Base-by-base conservation (phyloP, 2,329 filamentous ascomycete genomes). In the Verticillium klebahnii region DNA sequence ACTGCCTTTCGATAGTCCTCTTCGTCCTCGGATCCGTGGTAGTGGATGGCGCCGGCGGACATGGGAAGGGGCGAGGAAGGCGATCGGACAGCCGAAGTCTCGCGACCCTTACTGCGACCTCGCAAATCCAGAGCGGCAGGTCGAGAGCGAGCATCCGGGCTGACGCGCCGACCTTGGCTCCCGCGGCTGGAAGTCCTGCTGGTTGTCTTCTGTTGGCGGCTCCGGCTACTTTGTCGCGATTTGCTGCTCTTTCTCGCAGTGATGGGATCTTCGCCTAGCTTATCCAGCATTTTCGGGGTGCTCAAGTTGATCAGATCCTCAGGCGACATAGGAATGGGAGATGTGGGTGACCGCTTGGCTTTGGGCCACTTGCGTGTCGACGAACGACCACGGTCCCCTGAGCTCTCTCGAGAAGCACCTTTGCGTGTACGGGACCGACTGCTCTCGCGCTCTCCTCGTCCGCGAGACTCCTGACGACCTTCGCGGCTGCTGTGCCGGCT, bases 281-380 rank as follows among this genome's bases (percentile, higher is more conserved):
- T 36, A 25, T 73, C 68, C 29, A 68, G 65, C 50, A 75, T 69
- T 32, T 70, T 76, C 1, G 81, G 78, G 1, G 79, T 84, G 65
- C 82, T 84, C 58, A 89, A 74, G 67, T 85, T 88, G 70, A 87
- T 85, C 63, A 91, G 73, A 69, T 97, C 93, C 68, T 97, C 92
- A 0, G 93, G 93, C 3, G 93, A 96, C 93, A 97, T 97, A 3
- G 93, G 92, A 2, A 97, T 84, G 0, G 94, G 94, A 0, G 94
- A 97, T 2, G 92, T 96, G 1, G 94, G 94, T 1, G 94, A 97
- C 25, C 91, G 84, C 75, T 97, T 96, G 19, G 90, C 86, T 70
- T 87, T 89, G 65, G 89, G 77, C 62, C 82, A 92, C 66, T 88
- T 89, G 25, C 89, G 85, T 55, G 85, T 82, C 14, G 83, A 78